Conservation (phyloP, 2,329 filamentous ascomycete species). For the Verticillium longisporum region DNA sequence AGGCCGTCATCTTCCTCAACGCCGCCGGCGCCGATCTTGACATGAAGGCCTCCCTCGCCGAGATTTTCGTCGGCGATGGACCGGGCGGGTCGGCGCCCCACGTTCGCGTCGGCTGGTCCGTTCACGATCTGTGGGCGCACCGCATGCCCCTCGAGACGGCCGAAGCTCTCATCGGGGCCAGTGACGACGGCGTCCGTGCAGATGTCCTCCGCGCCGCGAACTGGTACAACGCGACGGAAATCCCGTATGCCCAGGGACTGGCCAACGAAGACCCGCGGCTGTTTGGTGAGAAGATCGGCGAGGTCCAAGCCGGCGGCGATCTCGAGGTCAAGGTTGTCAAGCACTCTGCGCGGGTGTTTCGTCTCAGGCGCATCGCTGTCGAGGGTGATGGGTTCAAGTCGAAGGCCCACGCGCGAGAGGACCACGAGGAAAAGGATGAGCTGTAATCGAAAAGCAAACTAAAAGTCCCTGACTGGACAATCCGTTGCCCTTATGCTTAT, state of each 20-base stretch:
- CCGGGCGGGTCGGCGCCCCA: conserved; percentile 15
- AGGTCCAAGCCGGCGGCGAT: conserved; percentile 8
- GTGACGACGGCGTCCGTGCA: neutral
- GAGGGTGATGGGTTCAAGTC: conserved; percentile 13
- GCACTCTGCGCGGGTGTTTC: conserved; percentile 13
- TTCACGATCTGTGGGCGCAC: conserved; percentile 15
- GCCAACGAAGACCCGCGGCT: conserved; percentile 12
- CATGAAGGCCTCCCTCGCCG: conserved; percentile 10
- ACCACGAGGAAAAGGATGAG: conserved; percentile 13
- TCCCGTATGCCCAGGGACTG: conserved; percentile 10
- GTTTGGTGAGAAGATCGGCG: conserved; percentile 13
- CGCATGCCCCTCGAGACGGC: conserved; percentile 12
- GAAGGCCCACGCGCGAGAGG: conserved; percentile 11
- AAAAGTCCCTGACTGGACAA: too few species aligned
- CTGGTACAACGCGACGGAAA: conserved; percentile 15
- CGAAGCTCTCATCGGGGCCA: conserved; percentile 6
- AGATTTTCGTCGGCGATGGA: conserved; percentile 15
- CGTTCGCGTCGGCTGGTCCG: conserved; percentile 11
- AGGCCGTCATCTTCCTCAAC: conserved; percentile 11
- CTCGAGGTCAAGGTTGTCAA: conserved; percentile 7
- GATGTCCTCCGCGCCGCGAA: conserved; percentile 6
- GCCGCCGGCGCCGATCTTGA: conserved; percentile 9
- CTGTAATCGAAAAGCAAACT: neutral
- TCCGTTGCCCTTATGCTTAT: too few species aligned
- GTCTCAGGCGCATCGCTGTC: conserved; percentile 10